Evolutionary conservation across 2,329 filamentous ascomycete genomes (phyloP), one percentile per base, ranked within the genome.

Genomic region (Pseudogymnoascus sp.): DNA sequence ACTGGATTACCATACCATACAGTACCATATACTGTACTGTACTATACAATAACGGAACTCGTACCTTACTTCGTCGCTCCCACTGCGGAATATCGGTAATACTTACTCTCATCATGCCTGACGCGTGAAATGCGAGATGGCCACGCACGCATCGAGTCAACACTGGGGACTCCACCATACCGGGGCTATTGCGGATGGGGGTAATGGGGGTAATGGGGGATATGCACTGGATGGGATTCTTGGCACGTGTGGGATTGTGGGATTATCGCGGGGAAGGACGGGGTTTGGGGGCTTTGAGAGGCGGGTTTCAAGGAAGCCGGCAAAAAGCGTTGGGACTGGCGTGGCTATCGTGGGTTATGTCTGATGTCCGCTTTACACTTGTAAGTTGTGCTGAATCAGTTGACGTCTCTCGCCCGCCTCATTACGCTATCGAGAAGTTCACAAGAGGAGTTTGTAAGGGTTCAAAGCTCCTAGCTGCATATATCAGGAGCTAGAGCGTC

Each of bases 261-360:
- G 47, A 53, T 53, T 53, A 53, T 33, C 47, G 43, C n/a, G 43
- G 43, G 43, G 43, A 25, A 50, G n/a, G 25, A 50, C 25, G 41
- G 25, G 43, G 41, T 11, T 20, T 6, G 9, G 38, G 9, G 33
- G 33, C 15, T 12, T 14, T 59, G 3, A 14, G 8, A 20, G 36
- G 22, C n/a, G n/a, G n/a, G 36, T 59, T 59, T 43, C 39, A 28
- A 59, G 25, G 20, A 25, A 39, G 39, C 57, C 36, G 25, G 43
- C 43, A 30, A 50, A 50, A 50, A 50, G 25, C 4, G 25, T 30
- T 50, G 43, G 43, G 14, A 50, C 43, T 50, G 22, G 43, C n/a
- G 14, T 30, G 25, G 39, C 20, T 20, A 11, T 28, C 9, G 14
- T 47, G 8, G 43, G 9, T 33, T 2, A 33, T 33, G 30, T 4